Conservation (phyloP, 257 asterid genomes). For the Dorcoceras hygrometricum region DNA sequence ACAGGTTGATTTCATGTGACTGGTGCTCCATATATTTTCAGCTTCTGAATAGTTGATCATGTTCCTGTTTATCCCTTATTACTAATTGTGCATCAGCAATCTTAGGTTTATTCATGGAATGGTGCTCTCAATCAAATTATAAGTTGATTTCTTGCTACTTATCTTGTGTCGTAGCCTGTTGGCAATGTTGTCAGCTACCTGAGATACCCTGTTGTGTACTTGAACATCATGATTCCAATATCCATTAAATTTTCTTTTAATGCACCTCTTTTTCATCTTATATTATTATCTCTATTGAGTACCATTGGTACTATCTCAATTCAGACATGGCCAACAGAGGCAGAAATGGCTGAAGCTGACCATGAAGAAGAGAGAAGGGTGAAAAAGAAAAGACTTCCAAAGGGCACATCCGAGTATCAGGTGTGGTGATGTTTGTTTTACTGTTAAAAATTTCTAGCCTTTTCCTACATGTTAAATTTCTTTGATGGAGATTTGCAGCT, state of each 20-base stretch:
- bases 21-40: conserved; percentile 7
- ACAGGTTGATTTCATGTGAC: conserved; percentile 50
- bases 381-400: conserved; percentile 65
- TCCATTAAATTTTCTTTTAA: conserved; percentile 16
- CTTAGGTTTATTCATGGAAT: conserved; percentile 1
- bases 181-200: conserved; percentile 4
- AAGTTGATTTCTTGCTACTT: neutral
- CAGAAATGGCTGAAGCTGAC: conserved; percentile 93
- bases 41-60: conserved; percentile 21
- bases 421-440: conserved; percentile 33
- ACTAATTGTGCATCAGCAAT: neutral
- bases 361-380: conserved; percentile 46
- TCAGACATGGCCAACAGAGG: conserved; percentile 99
- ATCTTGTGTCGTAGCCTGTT: neutral
- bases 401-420: conserved; percentile 92
- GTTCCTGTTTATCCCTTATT: neutral
- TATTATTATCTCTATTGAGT: conserved; percentile 9
- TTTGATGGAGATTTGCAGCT: conserved; percentile 3
- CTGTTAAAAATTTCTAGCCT: conserved; percentile 6
- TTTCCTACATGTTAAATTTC: neutral
- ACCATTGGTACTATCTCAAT: conserved; percentile 20
- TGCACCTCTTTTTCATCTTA: conserved; percentile 14
- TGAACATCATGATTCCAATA: neutral
- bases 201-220: conserved; percentile 2
- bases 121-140: neutral